phyloP scores from a whole-genome alignment of 352 stramenopile genomes.

The Peronospora destructor region DNA sequence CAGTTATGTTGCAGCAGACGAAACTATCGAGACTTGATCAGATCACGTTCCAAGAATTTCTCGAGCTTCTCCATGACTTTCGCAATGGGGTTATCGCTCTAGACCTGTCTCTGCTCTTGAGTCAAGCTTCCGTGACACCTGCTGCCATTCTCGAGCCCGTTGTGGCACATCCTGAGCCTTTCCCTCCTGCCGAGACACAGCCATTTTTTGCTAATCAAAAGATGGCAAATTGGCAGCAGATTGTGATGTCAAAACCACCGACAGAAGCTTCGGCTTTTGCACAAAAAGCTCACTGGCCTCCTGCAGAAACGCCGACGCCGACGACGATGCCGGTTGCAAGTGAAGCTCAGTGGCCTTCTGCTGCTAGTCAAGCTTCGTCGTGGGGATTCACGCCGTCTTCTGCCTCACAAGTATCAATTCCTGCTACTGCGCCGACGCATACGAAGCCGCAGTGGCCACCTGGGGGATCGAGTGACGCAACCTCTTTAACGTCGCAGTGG shows the following conservation, averaged over 20 bases:
- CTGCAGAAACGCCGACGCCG: constrained; percentile 1
- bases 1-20: constrained; percentile 60
- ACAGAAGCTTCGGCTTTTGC: constrained; percentile 28
- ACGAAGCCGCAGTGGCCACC: constrained; percentile 42
- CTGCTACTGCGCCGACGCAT: constrained; percentile 19
- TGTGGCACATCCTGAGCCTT: constrained; percentile 7
- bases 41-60: constrained; percentile 79
- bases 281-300: constrained; percentile 53
- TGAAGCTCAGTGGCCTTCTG: constrained; percentile 28
- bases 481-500: constrained; percentile 34
- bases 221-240: constrained; percentile 1
- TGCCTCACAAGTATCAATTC: constrained; percentile 29
- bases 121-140: constrained; percentile 33
- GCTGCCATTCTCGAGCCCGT: not conserved
- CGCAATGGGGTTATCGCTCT: constrained; percentile 57
- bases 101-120: constrained; percentile 38
- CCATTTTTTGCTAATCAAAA: constrained; percentile 24
- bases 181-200: constrained; percentile 9
- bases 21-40: constrained; percentile 34
- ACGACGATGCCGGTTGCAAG: constrained; percentile 10
- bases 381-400: constrained; percentile 19
- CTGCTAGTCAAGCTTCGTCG: constrained; percentile 15
- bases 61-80: constrained; percentile 69
- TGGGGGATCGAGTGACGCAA: constrained; percentile 17
- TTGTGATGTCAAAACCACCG: constrained; percentile 10